Percentiles rank a stretch among this genome's conserved stretches.
phyloP scores from a whole-genome alignment of 202 grass and related monocot species.

The Elaeis oleifera region DNA sequence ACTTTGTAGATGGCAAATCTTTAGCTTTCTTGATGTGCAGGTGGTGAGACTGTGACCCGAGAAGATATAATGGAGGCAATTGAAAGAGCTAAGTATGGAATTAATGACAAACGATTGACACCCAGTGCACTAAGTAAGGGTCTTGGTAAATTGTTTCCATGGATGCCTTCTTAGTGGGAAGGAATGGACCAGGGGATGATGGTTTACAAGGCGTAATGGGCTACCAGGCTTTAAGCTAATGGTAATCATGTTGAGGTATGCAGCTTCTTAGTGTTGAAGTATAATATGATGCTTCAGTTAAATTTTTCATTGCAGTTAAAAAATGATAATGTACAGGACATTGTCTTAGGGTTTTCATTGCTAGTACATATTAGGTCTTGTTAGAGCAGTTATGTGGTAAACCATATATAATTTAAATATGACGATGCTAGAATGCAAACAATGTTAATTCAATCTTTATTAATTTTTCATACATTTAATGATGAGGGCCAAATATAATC shows the following conservation, averaged over 20 bases:
- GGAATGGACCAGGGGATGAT: constrained; percentile 46
- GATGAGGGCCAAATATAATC: too few species aligned
- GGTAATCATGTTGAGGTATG: constrained; percentile 28
- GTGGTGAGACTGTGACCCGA: constrained; percentile 44
- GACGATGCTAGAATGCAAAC: too few species aligned
- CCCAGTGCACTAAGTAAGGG: constrained; percentile 39
- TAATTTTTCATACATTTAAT: too few species aligned
- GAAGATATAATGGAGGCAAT: constrained; percentile 92
- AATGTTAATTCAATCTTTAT: too few species aligned
- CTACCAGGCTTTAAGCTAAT: constrained; percentile 68
- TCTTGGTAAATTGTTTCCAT: constrained; percentile 76
- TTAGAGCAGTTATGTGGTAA: too few species aligned
- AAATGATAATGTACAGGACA: too few species aligned
- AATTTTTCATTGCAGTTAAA: too few species aligned
- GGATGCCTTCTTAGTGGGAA: constrained; percentile 49
- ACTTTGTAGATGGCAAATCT: background rate
- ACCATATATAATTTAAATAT: too few species aligned
- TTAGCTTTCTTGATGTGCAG: constrained; percentile 25
- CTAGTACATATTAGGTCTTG: too few species aligned
- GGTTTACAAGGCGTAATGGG: constrained; percentile 58
- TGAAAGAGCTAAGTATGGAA: constrained; percentile 84
- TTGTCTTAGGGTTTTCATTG: too few species aligned
- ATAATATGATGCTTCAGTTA: too few species aligned
- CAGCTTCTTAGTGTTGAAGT: too few species aligned
- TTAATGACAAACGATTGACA: constrained; percentile 52